Evolutionary conservation across 129 eudicot genomes (phyloP).

Genomic region (Heracleum sosnowskyi): DNA sequence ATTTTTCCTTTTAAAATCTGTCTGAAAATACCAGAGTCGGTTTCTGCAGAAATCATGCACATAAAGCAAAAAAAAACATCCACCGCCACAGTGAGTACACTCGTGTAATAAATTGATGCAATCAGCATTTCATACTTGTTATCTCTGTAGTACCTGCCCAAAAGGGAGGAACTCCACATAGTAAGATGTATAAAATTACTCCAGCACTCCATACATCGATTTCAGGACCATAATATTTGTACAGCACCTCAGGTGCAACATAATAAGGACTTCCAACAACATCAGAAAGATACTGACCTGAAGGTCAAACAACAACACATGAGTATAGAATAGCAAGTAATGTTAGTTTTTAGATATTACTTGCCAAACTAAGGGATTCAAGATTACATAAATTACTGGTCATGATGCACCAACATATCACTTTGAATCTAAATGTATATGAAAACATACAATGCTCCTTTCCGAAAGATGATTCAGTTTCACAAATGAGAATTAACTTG

Average conservation of each 20-base stretch:
- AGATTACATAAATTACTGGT: background rate
- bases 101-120: background rate
- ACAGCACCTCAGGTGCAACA: slow-evolving; percentile 59
- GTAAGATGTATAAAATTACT: slow-evolving; percentile 44
- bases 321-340: background rate
- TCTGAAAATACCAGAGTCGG: slow-evolving; percentile 50
- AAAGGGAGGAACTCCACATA: slow-evolving; percentile 49
- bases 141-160: slow-evolving; percentile 37
- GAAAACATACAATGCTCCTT: too few relatives aligned
- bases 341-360: background rate
- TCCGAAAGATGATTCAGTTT: too few relatives aligned
- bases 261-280: slow-evolving; percentile 64
- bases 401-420: background rate
- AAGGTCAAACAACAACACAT: background rate
- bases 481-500: too few relatives aligned
- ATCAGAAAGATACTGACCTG: slow-evolving; percentile 53
- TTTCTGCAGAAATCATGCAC: slow-evolving; percentile 29
- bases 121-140: background rate
- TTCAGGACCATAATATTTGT: slow-evolving; percentile 50
- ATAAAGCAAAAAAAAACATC: background rate
- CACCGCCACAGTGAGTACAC: background rate
- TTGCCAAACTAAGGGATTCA: too few relatives aligned
- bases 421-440: too few relatives aligned
- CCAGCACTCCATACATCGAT: slow-evolving; percentile 63
- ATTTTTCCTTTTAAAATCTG: slow-evolving; percentile 43